Base-by-base conservation (phyloP, 2,329 filamentous ascomycete genomes). In the Hirsutella thompsonii region DNA sequence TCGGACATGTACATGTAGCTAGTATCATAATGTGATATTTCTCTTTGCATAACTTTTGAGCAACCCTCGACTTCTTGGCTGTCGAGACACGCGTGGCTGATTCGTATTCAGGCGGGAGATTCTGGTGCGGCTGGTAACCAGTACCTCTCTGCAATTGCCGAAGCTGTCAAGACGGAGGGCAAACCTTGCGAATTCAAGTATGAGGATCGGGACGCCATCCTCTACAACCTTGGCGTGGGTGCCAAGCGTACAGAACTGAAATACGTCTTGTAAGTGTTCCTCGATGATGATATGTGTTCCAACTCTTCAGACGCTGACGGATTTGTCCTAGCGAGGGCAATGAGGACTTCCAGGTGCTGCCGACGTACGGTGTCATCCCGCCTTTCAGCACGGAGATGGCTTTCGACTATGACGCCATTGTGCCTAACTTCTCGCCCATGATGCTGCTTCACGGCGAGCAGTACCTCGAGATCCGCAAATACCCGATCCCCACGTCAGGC, bases 401-500 rank as follows among this genome's bases (percentile, higher is more conserved):
- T 21, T 96, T 83, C 69, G 79, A 72, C 61, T 74, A 92, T 54
- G 76, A 79, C 56, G 78, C 89, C 43, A 75, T 98, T 46, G 83
- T 96, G 21, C 88, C 89, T 60, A 94, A 96, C 72, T 98, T 95
- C 72, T 87, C 79, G 30, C 90, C 89, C 46, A 95, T 94, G 87
- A 95, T 95, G 88, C 79, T 98, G 39, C 82, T 98, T 20, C 92
- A 98, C 68, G 92, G 92, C 58, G 92, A 98, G 72, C 92, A 98
- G 64, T 98, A 89, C 67, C 85, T 98, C 48, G 92, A 98, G 66
- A 76, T 98, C 56, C 79, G 81, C 58, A 87, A 90, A 63, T 93
- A 80, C 68, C 92, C 92, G 33, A 83, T 96, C 53, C 90, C 90
- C 29, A 95, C 89, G 26, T 74, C 80, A 42, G 88, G 76, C 39